Evolutionary conservation across 768 basidiomycete genomes (phyloP), one percentile per base, ranked within the genome.

Genomic region (Russula emetica): DNA sequence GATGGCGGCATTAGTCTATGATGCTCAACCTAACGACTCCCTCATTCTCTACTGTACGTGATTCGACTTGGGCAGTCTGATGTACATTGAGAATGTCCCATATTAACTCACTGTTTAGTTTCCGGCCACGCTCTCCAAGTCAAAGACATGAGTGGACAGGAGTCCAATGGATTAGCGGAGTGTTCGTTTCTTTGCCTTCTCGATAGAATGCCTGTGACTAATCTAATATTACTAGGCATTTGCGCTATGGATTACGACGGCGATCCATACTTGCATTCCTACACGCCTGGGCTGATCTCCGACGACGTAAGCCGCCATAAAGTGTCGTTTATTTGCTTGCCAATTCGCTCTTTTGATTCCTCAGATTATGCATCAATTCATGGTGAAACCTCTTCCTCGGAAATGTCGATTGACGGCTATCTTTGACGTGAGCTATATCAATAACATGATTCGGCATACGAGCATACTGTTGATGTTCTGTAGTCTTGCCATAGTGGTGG

Each of bases 331-430:
- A 32, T 26, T 10, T 5, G 14, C 22, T 26, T 22, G 10, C 38
- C 14, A n/a, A 45, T 36, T 13, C 5, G 22, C 52, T 16, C 9
- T 13, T 36, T 28, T 16, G 8, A 44, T 51, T 13, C 49, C 2
- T 18, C 28, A 63, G 62, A 1, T 1, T 0, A 63, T 63, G 3
- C 30, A 63, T 14, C 4, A 22, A 3, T 16, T 63, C 11, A 52
- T 63, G 55, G 62, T 63, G 28, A n/a, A 36, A 0, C 24, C 30
- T 14, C 62, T 63, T 52, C 55, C 49, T 8, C 6, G 1, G 2
- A 8, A 26, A 3, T 63, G 62, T 58, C 62, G 62, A 16, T 30
- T 63, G 55, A 63, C 62, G n/a, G 56, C 56, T 3, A 13, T 63
- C 8, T 42, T 52, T 4, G 62, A 63, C 8, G 62, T 63, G 32